These are phyloP conservation scores for Crithidia mellificae DNA, from an alignment of 208 protist species.

Conservation along the genomic window DNA sequence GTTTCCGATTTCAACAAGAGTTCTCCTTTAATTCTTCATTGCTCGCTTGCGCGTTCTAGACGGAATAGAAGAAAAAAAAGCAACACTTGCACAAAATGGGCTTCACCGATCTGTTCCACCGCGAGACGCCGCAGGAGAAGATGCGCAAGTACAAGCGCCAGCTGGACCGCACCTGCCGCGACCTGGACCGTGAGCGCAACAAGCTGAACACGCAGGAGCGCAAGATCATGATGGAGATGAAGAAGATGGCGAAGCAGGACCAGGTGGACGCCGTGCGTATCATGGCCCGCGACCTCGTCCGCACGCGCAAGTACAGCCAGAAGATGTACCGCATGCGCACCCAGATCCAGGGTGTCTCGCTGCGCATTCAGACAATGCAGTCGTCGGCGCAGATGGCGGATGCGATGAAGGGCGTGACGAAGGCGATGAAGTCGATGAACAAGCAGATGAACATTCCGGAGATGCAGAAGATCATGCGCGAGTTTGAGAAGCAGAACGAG, in stretches of 20 bases:
- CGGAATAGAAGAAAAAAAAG: too few species aligned
- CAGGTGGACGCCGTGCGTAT: slow-evolving; percentile 96
- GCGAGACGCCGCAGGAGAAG: slow-evolving; percentile 91
- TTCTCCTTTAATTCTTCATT: neutral
- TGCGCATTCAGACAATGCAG: slow-evolving; percentile 95
- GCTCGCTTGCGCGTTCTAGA: neutral
- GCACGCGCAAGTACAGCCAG: slow-evolving; percentile 93
- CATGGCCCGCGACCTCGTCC: slow-evolving; percentile 98
- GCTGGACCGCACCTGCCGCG: slow-evolving; percentile 93
- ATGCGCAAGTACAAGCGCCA: slow-evolving; percentile 96
- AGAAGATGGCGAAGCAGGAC: slow-evolving; percentile 95
- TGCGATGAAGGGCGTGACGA: slow-evolving; percentile 92
- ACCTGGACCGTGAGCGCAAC: slow-evolving; percentile 96
- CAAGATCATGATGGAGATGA: slow-evolving; percentile 97
- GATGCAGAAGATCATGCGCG: slow-evolving; percentile 97
- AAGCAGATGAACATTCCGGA: slow-evolving; percentile 95
- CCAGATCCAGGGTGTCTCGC: slow-evolving; percentile 95
- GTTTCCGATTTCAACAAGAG: too few species aligned
- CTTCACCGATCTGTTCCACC: slow-evolving; percentile 70
- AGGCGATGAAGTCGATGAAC: slow-evolving; percentile 96
- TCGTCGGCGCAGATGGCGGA: slow-evolving; percentile 87
- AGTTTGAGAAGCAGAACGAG: slow-evolving; percentile 98
- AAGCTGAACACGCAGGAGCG: slow-evolving; percentile 95
- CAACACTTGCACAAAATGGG: slow-evolving; percentile 43
- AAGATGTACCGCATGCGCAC: slow-evolving; percentile 98